A percentile compares a stretch with the other conserved stretches of the same genome.
phyloP scores from a whole-genome alignment of 805 yeast species.

The Lipomyces sp. region DNA sequence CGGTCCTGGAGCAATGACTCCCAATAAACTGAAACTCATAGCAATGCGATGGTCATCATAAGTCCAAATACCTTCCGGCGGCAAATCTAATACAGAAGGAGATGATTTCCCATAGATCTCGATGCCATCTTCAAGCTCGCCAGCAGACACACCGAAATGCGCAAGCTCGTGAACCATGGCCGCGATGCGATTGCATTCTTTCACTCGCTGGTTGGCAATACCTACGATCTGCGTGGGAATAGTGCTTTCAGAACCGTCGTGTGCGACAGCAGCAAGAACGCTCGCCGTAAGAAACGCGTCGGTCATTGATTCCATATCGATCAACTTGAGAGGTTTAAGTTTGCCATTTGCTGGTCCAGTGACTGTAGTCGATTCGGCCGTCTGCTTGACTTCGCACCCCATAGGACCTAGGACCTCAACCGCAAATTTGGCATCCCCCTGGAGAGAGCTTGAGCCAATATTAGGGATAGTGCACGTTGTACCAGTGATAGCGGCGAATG shows the following conservation, averaged over 20 bases:
- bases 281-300: constrained; percentile 97
- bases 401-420: constrained; percentile 88
- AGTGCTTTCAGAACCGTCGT: constrained; percentile 46
- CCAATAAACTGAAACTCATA: constrained; percentile 90
- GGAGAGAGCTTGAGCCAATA: constrained; percentile 88
- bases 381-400: constrained; percentile 91
- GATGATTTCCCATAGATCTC: constrained; percentile 68
- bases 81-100: constrained; percentile 56
- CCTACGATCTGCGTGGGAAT: constrained; percentile 81
- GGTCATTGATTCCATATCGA: constrained; percentile 99
- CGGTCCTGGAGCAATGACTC: constrained; percentile 67
- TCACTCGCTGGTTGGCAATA: constrained; percentile 96
- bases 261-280: constrained; percentile 93
- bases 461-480: constrained; percentile 91
- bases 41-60: constrained; percentile 99
- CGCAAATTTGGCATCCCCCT: constrained; percentile 97
- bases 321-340: constrained; percentile 69
- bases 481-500: constrained; percentile 96
- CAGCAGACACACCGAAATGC: constrained; percentile 85
- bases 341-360: constrained; percentile 79
- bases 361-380: constrained; percentile 86
- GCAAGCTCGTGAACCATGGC: constrained; percentile 91
- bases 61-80: constrained; percentile 68
- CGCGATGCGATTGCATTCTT: constrained; percentile 93
- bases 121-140: constrained; percentile 91